Percentiles rank a stretch among this genome's conserved stretches.
Evolutionary conservation across 306 rosid genomes (phyloP).

Genomic region (Rosa multiflora): DNA sequence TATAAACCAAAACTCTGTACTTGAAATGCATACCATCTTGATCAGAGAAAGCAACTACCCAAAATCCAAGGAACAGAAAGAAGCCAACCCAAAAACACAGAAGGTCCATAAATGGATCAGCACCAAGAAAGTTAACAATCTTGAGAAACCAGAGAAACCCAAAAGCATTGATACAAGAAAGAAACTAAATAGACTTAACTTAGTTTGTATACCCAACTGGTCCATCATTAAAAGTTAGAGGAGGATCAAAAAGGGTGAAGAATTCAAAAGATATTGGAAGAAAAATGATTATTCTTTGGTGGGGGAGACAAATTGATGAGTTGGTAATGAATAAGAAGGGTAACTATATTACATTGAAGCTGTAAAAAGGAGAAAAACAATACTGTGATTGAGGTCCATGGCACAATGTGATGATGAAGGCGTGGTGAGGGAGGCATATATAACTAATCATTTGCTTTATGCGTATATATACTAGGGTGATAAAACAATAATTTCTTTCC

Average conservation of each 20-base stretch:
- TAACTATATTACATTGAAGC: conserved; percentile 9
- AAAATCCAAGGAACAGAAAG: conserved; percentile 50
- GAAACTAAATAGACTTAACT: conserved; percentile 1
- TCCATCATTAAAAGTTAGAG: conserved; percentile 8
- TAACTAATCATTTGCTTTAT: neutral
- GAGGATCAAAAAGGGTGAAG: conserved; percentile 20
- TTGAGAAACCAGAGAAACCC: conserved; percentile 27
- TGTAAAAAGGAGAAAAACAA: conserved; percentile 23
- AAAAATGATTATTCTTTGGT: conserved; percentile 40
- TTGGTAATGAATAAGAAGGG: conserved; percentile 26
- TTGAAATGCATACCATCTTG: conserved; percentile 62
- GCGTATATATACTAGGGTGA: neutral
- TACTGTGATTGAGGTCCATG: conserved; percentile 19
- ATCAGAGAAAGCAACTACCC: conserved; percentile 42
- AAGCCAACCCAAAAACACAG: conserved; percentile 38
- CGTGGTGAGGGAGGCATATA: conserved; percentile 26
- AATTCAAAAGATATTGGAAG: conserved; percentile 30
- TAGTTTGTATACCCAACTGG: conserved; percentile 14
- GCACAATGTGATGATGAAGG: conserved; percentile 38
- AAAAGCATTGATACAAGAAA: conserved; percentile 15
- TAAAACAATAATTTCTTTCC: neutral
- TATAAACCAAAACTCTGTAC: neutral
- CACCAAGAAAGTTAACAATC: neutral
- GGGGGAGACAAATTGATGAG: conserved; percentile 36
- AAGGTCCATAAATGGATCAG: conserved; percentile 39